Percentiles rank a stretch among this genome's conserved stretches.
Evolutionary conservation across 2,329 filamentous ascomycete species (phyloP).

Genomic region (Pseudogymnoascus sp.): DNA sequence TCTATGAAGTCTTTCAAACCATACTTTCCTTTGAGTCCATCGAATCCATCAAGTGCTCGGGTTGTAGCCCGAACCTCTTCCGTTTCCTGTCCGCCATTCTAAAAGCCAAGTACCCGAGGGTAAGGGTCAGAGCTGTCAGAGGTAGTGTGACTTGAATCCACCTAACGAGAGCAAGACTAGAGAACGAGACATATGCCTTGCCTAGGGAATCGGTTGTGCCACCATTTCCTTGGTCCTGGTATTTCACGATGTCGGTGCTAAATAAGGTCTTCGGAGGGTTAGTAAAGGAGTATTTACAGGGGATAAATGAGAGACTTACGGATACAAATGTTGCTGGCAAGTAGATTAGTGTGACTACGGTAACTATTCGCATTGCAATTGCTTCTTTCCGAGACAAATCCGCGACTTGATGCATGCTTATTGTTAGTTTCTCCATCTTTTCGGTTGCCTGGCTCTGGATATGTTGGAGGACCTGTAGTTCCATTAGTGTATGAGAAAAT

Average conservation of each 20-base stretch:
- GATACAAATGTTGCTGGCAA: conserved; percentile 33
- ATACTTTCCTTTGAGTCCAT: background rate
- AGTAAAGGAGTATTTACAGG: background rate
- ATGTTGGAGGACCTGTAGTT: conserved; percentile 29
- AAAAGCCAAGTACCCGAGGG: conserved; percentile 14
- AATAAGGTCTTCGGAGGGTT: conserved; percentile 31
- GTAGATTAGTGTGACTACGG: conserved; percentile 30
- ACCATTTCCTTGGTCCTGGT: conserved; percentile 20
- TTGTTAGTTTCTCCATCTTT: conserved; percentile 26
- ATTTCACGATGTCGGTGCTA: conserved; percentile 34
- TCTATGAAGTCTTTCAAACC: background rate
- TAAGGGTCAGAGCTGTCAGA: conserved; percentile 28
- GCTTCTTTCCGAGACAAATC: conserved; percentile 23
- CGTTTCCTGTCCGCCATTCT: conserved; percentile 10
- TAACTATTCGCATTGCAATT: conserved; percentile 31
- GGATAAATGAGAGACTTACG: conserved; percentile 17
- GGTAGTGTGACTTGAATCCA: conserved; percentile 35
- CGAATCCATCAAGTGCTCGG: background rate
- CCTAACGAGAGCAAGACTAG: conserved; percentile 25
- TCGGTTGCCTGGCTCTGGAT: conserved; percentile 29
- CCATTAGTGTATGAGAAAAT: background rate
- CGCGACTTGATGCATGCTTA: conserved; percentile 21
- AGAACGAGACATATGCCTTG: conserved; percentile 22
- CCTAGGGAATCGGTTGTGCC: background rate
- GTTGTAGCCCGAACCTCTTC: background rate